Evolutionary conservation across 2,329 filamentous ascomycete genomes (phyloP), one percentile per base, ranked within the genome.

Genomic region (Epichloe brachyelytri): DNA sequence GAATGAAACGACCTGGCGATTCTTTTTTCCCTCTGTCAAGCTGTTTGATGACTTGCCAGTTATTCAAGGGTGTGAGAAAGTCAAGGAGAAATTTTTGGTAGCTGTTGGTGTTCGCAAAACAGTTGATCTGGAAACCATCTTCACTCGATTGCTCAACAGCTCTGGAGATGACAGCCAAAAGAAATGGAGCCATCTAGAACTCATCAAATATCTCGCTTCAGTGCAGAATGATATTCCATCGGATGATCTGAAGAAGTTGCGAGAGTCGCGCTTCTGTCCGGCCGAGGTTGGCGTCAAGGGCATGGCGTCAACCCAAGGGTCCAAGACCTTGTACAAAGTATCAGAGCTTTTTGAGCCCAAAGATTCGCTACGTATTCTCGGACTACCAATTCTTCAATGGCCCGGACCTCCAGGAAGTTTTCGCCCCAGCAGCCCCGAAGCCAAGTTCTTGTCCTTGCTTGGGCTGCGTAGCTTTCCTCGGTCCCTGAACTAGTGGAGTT

Each of bases 1-100:
- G 93, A 7, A 94, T 98, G 90, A 85, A 75, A 59, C 86, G 79
- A 58, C 93, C 93, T 4, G 70, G 73, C 3, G 89, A 97, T 57
- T 83, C 93, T 98, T 96, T 66, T 96, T 98, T 62, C 82, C 87
- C 2, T 85, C 81, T n/a, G 93, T 98, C 38, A 93, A 88, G 64
- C 73, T 98, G 0, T 98, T 98, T 61, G 89, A 96, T 55, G 93
- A 98, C 63, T 73, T 98, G 15, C 90, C 93, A 0, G 83, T 85
- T 12, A 82, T 97, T 2, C 79, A 83, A 56, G 81, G 80, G 12
- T 81, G 90, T 43, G 81, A 84, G 40, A 80, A 82, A 34, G 79
- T 96, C 12, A 97, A 96, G 63, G 91, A 97, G 44, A 96, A 94
- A 64, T 87, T 98, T 55, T 68, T 98, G 43, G 71, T 78, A 3